Evolutionary conservation across 495 filamentous ascomycete species (phyloP), one percentile per base, ranked within the genome.

Genomic region (Lichenothelia convexa): DNA sequence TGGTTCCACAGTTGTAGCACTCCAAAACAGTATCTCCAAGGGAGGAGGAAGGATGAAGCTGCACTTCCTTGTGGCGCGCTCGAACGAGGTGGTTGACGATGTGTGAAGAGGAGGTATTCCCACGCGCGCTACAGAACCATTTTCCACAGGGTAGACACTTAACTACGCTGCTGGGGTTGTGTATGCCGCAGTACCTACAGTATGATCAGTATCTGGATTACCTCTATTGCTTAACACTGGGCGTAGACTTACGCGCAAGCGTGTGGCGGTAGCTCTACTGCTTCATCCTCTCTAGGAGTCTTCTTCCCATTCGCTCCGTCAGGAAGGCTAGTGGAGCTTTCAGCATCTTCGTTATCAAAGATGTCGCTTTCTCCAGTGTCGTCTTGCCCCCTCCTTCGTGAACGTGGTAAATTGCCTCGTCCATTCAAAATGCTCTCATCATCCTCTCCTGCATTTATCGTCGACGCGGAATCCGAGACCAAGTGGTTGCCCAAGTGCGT

Each of bases 1-100:
- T 99, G 1, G 83, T 94, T 33, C 91, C 89, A 58, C 89, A 99
- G 54, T 94, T 99, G 64, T 99, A 99, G 62, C 89, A 99, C 63
- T 99, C 89, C 33, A 99, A 68, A 32, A 89, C 80, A 3, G 89
- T 99, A 55, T 99, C 89, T 31, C 89, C 89, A 20, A 99, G 76
- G n/a, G 85, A 78, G 11, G 91, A 95, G 45, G 71, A 73, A 1
- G 91, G 85, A 56, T 99, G 89, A 22, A 99, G 71, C 48, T 93
- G 89, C 15, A 99, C 89, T 63, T 99, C 89, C 66, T 95, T 95
- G 59, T 99, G 89, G 29, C 89, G 78, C 42, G 91, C 91, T 37
- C 89, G 80, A 34, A 99, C 89, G 21, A 99, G 74, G 51, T 99
- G 89, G 54, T 95, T 95, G 61, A 99, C 80, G 44, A 99, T 94